Evolutionary conservation across 768 basidiomycete species (phyloP), one percentile per base, ranked within the genome.

Genomic region (Tylopilus intermedius): DNA sequence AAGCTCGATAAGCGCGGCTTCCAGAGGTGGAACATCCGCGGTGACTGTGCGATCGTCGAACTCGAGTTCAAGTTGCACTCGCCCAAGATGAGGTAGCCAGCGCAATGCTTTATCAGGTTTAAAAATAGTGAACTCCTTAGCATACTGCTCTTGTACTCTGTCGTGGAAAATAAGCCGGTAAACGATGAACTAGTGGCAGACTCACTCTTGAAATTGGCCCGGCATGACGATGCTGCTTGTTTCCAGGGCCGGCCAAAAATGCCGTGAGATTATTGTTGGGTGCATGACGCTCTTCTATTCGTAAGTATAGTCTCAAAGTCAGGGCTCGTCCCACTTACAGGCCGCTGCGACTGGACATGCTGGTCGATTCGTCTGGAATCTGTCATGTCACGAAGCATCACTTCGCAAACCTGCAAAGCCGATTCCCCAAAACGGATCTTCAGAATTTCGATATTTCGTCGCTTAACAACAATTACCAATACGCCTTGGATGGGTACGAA

Each of bases 341-440:
- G 54, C 46, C 77, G 77, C 63, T 89, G 83, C 0, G 83, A 77
- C 59, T 95, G 91, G 2, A 98, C 81, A 66, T 88, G 87, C n/a
- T 82, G 81, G 66, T 98, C 90, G 45, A 87, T 88, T 32, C 92
- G 81, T 62, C 84, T 86, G 38, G 95, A 96, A 68, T 98, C 94
- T 3, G 91, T 88, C 83, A 98, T 89, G 67, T 99, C 96, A 64
- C 85, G 90, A 64, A 98, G 73, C 96, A 99, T 98, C 50, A 99
- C 94, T 66, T 98, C 95, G 74, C 94, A 97, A 5, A 93, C 89
- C 67, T 96, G 93, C 51, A 99, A 70, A 2, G 93, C 84, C 1
- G 84, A 78, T 62, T 98, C 96, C 21, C 96, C 96, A 62, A 99
- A 99, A 3, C 96, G 86, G 50, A 94, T 80, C 73, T 98, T 98